phyloP scores from a whole-genome alignment of 2,329 filamentous ascomycete genomes.

The Aspergillus ochraceus region DNA sequence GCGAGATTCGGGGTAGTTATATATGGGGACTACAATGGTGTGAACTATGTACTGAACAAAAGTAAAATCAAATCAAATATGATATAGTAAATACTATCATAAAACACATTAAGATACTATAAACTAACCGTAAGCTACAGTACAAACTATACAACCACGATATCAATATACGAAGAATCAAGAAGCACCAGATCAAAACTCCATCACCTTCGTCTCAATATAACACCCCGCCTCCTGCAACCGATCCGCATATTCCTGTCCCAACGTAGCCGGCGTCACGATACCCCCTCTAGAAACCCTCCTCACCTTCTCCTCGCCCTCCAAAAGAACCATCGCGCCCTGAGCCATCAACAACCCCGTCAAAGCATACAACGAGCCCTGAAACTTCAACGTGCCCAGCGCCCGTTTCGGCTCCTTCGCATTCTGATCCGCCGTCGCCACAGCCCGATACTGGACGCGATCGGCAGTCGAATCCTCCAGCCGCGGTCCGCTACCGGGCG shows the following conservation, averaged over 20 bases:
- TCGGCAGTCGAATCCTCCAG: conserved; percentile 44
- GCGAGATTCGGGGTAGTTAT: neutral
- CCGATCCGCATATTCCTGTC: conserved; percentile 47
- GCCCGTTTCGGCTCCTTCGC: conserved; percentile 37
- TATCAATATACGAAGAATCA: neutral
- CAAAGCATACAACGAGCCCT: conserved; percentile 45
- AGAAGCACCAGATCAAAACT: conserved; percentile 24
- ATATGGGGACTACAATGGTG: neutral
- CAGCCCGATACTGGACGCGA: conserved; percentile 44
- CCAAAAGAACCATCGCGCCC: conserved; percentile 46
- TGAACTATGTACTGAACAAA: neutral
- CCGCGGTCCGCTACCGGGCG: conserved; percentile 53
- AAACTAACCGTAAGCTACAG: neutral
- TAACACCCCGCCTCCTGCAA: conserved; percentile 45
- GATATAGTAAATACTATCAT: neutral
- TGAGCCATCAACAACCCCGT: conserved; percentile 46
- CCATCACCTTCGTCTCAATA: conserved; percentile 41
- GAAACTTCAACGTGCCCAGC: conserved; percentile 42
- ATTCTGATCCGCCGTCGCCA: conserved; percentile 45
- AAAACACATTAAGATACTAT: neutral
- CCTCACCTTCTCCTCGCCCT: conserved; percentile 43
- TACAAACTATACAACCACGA: too few relatives aligned
- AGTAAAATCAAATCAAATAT: neutral
- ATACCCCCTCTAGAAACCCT: conserved; percentile 47
- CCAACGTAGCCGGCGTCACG: conserved; percentile 50